Evolutionary conservation across 1,284 basidiomycete species (phyloP), one percentile per base, ranked within the genome.

Genomic region (Tetrapyrgos nigripes): DNA sequence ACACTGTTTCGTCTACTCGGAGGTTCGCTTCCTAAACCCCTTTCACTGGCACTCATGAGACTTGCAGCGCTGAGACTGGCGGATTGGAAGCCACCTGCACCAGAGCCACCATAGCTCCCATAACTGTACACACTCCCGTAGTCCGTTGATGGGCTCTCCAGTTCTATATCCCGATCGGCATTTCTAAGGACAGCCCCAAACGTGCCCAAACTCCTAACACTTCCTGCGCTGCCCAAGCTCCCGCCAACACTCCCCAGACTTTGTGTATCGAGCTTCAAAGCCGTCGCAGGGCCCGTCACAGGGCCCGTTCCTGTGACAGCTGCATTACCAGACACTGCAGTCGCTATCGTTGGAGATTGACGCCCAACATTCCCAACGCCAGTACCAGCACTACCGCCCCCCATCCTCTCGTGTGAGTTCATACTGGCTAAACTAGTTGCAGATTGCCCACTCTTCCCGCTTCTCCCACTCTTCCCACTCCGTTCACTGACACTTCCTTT

Each of bases 1-100:
- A 64, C 33, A 35, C 67, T 67, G 44, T 61, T 64, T 28, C 62
- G 46, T 21, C 65, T 57, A 49, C 66, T 69, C 40, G 64, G 64
- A 31, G 62, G 58, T 57, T 62, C 63, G 53, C 63, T 60, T 23
- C 29, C 29, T 35, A 27, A 33, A 24, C 53, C 57, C 19, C 6
- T n/a, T 17, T n/a, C 37, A 40, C 37, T 40, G 17, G 8, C 37
- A 9, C 37, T n/a, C 33, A 49, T 28, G 55, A n/a, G n/a, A n/a
- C n/a, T n/a, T n/a, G n/a, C n/a, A n/a, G n/a, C n/a, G n/a, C n/a
- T n/a, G n/a, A n/a, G n/a, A n/a, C n/a, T n/a, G n/a, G n/a, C n/a
- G n/a, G n/a, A n/a, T n/a, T n/a, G n/a, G n/a, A n/a, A n/a, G 31
- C 6, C 47, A 50, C n/a, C 37, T n/a, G 2, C 47, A 26, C 1